A percentile compares a stretch with the other conserved stretches of the same genome.
Conservation (phyloP, 768 basidiomycete genomes). For the Stropharia rugosoannulata region DNA sequence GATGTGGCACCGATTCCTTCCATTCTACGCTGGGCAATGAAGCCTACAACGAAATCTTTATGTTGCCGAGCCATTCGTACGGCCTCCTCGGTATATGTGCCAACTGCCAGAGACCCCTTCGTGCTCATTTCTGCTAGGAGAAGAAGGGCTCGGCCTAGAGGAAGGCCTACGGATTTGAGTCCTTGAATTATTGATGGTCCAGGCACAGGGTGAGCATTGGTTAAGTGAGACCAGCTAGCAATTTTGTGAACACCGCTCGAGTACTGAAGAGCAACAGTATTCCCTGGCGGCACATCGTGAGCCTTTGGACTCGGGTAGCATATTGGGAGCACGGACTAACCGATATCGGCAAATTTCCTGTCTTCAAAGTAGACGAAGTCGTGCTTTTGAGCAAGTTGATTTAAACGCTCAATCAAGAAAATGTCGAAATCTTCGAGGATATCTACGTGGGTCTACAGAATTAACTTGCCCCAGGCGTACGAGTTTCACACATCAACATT, state of each 20-base stretch:
- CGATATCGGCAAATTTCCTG: constrained; percentile 98
- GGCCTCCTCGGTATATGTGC: constrained; percentile 79
- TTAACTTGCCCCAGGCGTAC: constrained; percentile 32
- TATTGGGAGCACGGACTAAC: constrained; percentile 39
- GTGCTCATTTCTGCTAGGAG: constrained; percentile 97
- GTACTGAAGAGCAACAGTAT: constrained; percentile 95
- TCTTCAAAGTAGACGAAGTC: constrained; percentile 99
- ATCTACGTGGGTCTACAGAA: constrained; percentile 82
- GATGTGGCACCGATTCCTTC: constrained; percentile 54
- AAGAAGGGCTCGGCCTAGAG: constrained; percentile 82
- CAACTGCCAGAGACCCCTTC: constrained; percentile 79
- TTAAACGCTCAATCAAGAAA: constrained; percentile 65
- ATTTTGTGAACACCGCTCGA: constrained; percentile 91
- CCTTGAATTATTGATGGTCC: constrained; percentile 96
- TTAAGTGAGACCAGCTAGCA: constrained; percentile 94
- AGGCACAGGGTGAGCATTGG: constrained; percentile 94
- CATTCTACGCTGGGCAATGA: constrained; percentile 89
- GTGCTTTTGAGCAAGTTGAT: constrained; percentile 70
- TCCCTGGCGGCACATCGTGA: constrained; percentile 54
- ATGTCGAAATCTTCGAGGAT: constrained; percentile 90
- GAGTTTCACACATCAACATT: constrained; percentile 11
- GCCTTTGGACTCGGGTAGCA: not conserved
- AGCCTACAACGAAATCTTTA: constrained; percentile 91
- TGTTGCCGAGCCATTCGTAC: constrained; percentile 84
- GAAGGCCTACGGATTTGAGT: constrained; percentile 81